Evolutionary conservation across 768 basidiomycete genomes (phyloP).

Genomic region (Boletus sensibilis): DNA sequence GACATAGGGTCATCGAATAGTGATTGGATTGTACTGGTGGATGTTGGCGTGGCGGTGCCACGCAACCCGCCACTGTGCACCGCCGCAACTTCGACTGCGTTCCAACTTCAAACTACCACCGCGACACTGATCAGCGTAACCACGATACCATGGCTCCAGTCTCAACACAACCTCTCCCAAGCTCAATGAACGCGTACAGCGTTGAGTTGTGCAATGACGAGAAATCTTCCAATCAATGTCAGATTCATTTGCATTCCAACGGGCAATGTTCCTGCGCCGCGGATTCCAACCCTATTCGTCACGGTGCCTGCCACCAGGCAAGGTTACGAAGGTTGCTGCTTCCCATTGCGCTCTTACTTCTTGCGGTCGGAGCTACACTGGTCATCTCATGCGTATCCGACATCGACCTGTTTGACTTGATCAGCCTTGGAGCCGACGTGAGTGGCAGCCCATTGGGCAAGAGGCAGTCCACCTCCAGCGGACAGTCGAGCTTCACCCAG

Average conservation of each 20-base stretch:
- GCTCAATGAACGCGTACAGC: conserved; percentile 21
- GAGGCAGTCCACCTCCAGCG: conserved; percentile 23
- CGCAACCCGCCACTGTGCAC: not conserved
- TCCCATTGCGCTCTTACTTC: conserved; percentile 33
- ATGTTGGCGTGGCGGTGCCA: not conserved
- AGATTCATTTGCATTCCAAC: conserved; percentile 19
- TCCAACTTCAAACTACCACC: conserved; percentile 3
- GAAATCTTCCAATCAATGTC: conserved; percentile 25
- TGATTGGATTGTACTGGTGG: no score
- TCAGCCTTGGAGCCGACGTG: conserved; percentile 28
- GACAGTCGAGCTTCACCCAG: conserved; percentile 36
- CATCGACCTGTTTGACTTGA: conserved; percentile 21
- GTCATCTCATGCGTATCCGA: conserved; percentile 34
- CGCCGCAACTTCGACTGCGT: not conserved
- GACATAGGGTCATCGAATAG: not conserved
- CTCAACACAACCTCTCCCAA: conserved; percentile 28
- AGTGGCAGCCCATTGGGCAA: conserved; percentile 30
- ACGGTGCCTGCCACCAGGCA: conserved; percentile 34
- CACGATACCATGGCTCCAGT: conserved; percentile 26
- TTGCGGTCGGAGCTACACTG: conserved; percentile 32
- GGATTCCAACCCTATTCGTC: conserved; percentile 20
- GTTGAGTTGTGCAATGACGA: conserved; percentile 10
- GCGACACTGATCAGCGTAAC: conserved; percentile 9
- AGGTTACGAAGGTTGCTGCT: conserved; percentile 36
- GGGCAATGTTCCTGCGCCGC: conserved; percentile 21